Percentiles rank a stretch among this genome's conserved stretches.
These are phyloP conservation scores for Podospora tetraspora DNA, from an alignment of 495 filamentous ascomycete genomes.

Conservation along the genomic window DNA sequence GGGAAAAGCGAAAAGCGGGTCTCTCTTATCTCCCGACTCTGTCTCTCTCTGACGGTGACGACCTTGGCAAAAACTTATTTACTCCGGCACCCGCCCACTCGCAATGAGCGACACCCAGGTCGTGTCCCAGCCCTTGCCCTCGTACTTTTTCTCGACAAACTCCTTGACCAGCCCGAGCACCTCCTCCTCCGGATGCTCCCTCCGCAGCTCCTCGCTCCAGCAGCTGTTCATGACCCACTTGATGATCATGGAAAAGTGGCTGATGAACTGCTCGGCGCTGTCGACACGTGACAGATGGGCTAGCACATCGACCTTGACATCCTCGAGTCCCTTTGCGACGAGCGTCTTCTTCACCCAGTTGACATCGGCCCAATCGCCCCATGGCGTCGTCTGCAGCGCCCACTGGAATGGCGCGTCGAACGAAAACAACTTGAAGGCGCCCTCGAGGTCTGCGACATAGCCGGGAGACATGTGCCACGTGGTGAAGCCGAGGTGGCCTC, in stretches of 20 bases:
- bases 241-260: slow-evolving; percentile 31
- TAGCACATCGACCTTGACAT: slow-evolving; percentile 31
- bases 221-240: slow-evolving; percentile 31
- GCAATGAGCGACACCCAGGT: slow-evolving; percentile 31
- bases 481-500: slow-evolving; percentile 36
- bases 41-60: background rate
- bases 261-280: slow-evolving; percentile 29
- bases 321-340: slow-evolving; percentile 25
- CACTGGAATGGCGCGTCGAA: slow-evolving; percentile 34
- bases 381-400: slow-evolving; percentile 29
- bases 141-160: slow-evolving; percentile 34
- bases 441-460: slow-evolving; percentile 30
- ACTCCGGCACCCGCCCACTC: slow-evolving; percentile 28
- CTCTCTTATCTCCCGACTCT: background rate
- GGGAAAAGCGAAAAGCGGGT: slow-evolving; percentile 19
- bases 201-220: slow-evolving; percentile 38
- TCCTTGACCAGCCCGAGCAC: slow-evolving; percentile 29
- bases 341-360: slow-evolving; percentile 34
- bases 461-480: slow-evolving; percentile 31
- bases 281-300: slow-evolving; percentile 25
- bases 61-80: background rate
- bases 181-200: slow-evolving; percentile 29
- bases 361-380: slow-evolving; percentile 33
- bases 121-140: slow-evolving; percentile 33
- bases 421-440: slow-evolving; percentile 32